These are phyloP conservation scores for Pterocarpus santalinus DNA, from an alignment of 306 rosid species.

Conservation along the genomic window DNA sequence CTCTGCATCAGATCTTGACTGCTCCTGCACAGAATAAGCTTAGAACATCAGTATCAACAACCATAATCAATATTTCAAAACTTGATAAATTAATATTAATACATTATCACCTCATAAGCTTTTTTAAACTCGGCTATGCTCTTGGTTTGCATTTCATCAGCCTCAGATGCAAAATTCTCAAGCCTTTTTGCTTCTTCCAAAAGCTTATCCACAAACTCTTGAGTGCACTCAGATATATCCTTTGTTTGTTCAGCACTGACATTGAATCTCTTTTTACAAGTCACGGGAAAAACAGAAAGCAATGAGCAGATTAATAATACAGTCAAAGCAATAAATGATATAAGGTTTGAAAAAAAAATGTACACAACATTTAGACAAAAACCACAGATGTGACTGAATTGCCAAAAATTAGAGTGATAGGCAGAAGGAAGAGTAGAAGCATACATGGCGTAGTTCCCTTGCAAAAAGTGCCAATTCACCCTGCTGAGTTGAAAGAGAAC, in stretches of 20 bases:
- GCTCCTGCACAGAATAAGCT: constrained; percentile 68
- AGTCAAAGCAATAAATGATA: constrained; percentile 7
- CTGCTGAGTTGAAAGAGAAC: constrained; percentile 75
- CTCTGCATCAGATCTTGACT: constrained; percentile 84
- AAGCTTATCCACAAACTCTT: constrained; percentile 75
- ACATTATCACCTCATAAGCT: constrained; percentile 73
- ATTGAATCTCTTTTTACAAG: constrained; percentile 69
- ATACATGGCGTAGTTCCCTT: constrained; percentile 77
- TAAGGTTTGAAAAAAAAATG: not conserved
- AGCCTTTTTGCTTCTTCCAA: constrained; percentile 72
- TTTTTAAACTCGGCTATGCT: constrained; percentile 81
- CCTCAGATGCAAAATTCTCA: constrained; percentile 60
- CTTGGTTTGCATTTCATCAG: constrained; percentile 64
- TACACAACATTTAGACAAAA: not conserved
- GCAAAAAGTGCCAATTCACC: constrained; percentile 76
- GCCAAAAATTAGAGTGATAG: not conserved
- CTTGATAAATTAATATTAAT: not conserved
- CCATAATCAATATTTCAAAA: not conserved
- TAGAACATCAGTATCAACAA: constrained; percentile 40
- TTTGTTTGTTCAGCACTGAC: constrained; percentile 66
- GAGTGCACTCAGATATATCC: constrained; percentile 71
- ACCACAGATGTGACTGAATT: not conserved
- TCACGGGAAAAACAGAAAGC: constrained; percentile 24
- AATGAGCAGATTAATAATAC: not conserved
- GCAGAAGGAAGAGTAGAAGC: constrained; percentile 1